Conservation (phyloP, 1,284 basidiomycete genomes). For the Neolentinus lepideus region DNA sequence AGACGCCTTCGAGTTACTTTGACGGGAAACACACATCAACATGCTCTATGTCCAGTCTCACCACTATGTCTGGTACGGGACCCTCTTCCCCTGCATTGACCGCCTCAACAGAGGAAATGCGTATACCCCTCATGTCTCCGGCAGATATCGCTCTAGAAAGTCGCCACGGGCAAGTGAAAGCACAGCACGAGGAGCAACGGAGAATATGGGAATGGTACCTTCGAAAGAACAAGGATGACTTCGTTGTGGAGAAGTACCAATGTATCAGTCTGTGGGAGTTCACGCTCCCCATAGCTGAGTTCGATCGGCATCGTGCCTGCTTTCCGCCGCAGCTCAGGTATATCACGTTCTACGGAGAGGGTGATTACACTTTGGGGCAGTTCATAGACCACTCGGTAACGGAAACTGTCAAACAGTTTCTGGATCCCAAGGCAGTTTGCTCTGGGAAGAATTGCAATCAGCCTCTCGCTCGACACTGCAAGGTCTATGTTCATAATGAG, state of each 20-base stretch:
- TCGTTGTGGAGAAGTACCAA: conserved; percentile 92
- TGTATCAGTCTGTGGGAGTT: conserved; percentile 75
- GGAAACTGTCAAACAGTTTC: conserved; percentile 62
- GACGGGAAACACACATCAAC: conserved; percentile 26
- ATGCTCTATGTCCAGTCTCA: conserved; percentile 9
- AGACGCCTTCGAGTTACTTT: conserved; percentile 33
- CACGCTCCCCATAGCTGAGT: conserved; percentile 64
- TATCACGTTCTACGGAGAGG: conserved; percentile 88
- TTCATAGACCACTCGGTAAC: conserved; percentile 80
- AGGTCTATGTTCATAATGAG: conserved; percentile 85
- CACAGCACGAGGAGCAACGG: conserved; percentile 78
- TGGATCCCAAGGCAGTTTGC: conserved; percentile 73
- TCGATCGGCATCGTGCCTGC: conserved; percentile 59
- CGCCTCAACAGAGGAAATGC: conserved; percentile 29
- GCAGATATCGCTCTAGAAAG: conserved; percentile 68
- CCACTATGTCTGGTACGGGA: neutral
- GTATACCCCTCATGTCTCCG: conserved; percentile 38
- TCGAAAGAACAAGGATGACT: conserved; percentile 74
- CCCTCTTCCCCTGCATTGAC: conserved; percentile 13
- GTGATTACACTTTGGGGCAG: conserved; percentile 89
- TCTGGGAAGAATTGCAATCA: conserved; percentile 80
- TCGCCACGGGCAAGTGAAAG: conserved; percentile 61
- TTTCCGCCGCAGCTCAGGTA: conserved; percentile 65
- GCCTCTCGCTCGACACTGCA: conserved; percentile 79
- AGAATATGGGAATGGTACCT: conserved; percentile 92